Evolutionary conservation across 2,329 filamentous ascomycete species (phyloP).

Genomic region (Curvularia spicifera): DNA sequence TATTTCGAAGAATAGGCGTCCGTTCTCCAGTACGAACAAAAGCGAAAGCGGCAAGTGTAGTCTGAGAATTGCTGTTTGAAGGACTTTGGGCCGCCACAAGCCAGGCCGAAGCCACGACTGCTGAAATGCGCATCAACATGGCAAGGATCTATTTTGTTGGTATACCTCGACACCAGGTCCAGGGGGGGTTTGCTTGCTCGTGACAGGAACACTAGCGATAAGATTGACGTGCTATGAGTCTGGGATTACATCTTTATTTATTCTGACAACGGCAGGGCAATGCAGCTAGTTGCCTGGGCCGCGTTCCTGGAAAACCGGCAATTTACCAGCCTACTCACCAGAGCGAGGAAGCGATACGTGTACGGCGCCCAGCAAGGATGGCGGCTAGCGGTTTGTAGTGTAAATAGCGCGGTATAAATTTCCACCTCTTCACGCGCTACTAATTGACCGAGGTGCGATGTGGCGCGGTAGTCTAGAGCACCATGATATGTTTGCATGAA

Average conservation of each 20-base stretch:
- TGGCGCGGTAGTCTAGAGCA: not conserved
- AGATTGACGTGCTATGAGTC: constrained; percentile 11
- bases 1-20: constrained; percentile 51
- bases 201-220: constrained; percentile 15
- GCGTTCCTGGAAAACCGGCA: constrained; percentile 5
- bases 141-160: constrained; percentile 15
- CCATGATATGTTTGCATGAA: not conserved
- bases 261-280: constrained; percentile 5
- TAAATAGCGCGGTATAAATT: constrained; percentile 9
- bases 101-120: constrained; percentile 35
- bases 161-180: constrained; percentile 9
- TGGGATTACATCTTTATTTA: constrained; percentile 17
- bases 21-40: constrained; percentile 63
- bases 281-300: constrained; percentile 9
- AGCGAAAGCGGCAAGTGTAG: constrained; percentile 58
- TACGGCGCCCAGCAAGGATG: constrained; percentile 14
- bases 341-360: constrained; percentile 4
- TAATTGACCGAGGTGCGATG: constrained; percentile 7
- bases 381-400: constrained; percentile 4
- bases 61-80: constrained; percentile 28
- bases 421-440: constrained; percentile 7
- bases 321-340: constrained; percentile 6
- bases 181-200: constrained; percentile 13
- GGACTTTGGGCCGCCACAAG: constrained; percentile 27
- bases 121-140: constrained; percentile 37